Evolutionary conservation across 2,329 filamentous ascomycete species (phyloP).

Genomic region (Purpureocillium lavendulum): DNA sequence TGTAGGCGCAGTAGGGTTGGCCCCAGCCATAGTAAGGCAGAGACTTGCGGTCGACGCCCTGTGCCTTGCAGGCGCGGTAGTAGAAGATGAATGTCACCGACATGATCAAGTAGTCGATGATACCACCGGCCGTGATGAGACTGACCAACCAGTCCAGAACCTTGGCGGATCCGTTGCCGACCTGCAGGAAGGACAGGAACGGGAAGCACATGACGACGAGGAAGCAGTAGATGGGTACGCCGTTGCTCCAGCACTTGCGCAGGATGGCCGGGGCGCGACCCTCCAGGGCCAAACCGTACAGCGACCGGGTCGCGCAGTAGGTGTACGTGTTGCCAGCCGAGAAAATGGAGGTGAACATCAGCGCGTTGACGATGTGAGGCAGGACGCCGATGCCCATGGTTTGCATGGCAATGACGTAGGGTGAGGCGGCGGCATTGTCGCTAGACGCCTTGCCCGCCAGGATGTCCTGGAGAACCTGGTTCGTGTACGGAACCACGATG

Average conservation of each 20-base stretch:
- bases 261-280: constrained; percentile 44
- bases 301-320: constrained; percentile 40
- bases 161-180: constrained; percentile 36
- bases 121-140: constrained; percentile 47
- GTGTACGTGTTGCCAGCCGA: constrained; percentile 43
- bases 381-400: constrained; percentile 44
- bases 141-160: constrained; percentile 47
- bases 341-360: constrained; percentile 33
- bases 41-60: constrained; percentile 40
- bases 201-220: constrained; percentile 43
- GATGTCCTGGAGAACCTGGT: constrained; percentile 41
- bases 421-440: constrained; percentile 46
- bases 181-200: constrained; percentile 43
- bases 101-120: constrained; percentile 55
- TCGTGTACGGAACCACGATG: constrained; percentile 58
- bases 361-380: constrained; percentile 49
- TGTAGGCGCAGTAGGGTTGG: constrained; percentile 49
- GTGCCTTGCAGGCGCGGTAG: constrained; percentile 43
- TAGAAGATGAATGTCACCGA: constrained; percentile 36
- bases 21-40: constrained; percentile 51
- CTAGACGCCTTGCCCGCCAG: constrained; percentile 31
- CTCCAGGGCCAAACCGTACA: constrained; percentile 42
- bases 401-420: constrained; percentile 55
- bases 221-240: constrained; percentile 54
- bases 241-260: constrained; percentile 48